Conservation (phyloP, 148 eudicot genomes). For the Fagopyrum tataricum region DNA sequence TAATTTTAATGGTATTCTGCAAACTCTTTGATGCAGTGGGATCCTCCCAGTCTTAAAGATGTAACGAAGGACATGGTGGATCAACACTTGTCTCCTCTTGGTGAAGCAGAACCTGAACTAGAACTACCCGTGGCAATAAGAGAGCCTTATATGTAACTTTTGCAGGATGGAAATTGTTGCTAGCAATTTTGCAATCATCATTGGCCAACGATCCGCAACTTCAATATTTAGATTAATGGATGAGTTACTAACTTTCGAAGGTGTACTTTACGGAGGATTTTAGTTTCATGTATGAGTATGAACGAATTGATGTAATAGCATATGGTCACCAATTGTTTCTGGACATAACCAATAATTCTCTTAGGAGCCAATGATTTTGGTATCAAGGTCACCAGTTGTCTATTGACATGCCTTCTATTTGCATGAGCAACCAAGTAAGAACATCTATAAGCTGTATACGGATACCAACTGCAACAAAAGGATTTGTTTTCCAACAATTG, state of each 20-base stretch:
- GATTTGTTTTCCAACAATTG: too few species aligned
- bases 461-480: too few species aligned
- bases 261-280: background rate
- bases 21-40: conserved; percentile 56
- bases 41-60: conserved; percentile 58
- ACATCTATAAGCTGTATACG: too few species aligned
- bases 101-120: conserved; percentile 57
- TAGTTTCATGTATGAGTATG: conserved; percentile 7
- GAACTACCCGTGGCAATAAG: conserved; percentile 66
- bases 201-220: background rate
- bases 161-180: background rate
- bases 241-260: background rate
- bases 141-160: conserved; percentile 59
- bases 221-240: background rate
- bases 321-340: background rate
- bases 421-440: background rate
- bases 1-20: conserved; percentile 8
- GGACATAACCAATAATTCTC: background rate
- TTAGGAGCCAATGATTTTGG: background rate
- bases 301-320: conserved; percentile 5
- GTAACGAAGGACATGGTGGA: conserved; percentile 85
- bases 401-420: background rate
- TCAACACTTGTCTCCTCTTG: conserved; percentile 50
- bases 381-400: background rate
- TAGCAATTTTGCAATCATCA: background rate